Percentiles rank a stretch among this genome's conserved stretches.
Evolutionary conservation across 2,329 filamentous ascomycete genomes (phyloP).

Genomic region (Hirsutella thompsonii): DNA sequence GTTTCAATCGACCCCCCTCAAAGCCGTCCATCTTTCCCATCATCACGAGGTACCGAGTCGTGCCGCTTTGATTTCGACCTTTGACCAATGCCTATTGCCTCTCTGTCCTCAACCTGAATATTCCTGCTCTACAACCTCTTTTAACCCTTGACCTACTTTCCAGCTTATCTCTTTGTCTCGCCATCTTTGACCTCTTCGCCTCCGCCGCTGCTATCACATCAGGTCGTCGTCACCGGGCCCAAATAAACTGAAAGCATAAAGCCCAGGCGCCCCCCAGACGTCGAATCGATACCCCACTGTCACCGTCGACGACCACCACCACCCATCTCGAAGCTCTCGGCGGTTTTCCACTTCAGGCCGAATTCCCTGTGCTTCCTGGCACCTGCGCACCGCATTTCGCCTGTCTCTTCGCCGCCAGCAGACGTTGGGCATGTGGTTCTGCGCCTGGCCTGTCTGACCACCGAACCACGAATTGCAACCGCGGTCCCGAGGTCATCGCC

Average conservation of each 20-base stretch:
- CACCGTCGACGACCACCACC: not conserved
- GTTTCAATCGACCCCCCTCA: not conserved
- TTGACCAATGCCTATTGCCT: not conserved
- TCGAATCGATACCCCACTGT: not conserved
- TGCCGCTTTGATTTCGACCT: not conserved
- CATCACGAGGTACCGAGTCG: not conserved
- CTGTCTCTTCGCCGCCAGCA: not conserved
- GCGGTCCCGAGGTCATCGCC: not conserved
- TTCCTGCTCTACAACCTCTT: not conserved
- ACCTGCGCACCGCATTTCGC: not conserved
- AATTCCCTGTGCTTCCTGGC: no score
- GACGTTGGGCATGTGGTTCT: not conserved
- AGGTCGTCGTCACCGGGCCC: not conserved
- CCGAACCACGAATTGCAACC: not conserved
- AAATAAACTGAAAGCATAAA: no score
- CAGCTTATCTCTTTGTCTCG: not conserved
- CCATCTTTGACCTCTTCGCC: not conserved
- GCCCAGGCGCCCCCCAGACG: not conserved
- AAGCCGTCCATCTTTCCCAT: not conserved
- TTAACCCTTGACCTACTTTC: not conserved
- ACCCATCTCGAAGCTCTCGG: not conserved
- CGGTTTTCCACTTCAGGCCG: not conserved
- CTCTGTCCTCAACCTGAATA: no score
- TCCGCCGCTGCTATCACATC: not conserved
- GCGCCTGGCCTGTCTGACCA: not conserved